Percentiles rank a stretch among this genome's conserved stretches.
phyloP scores from a whole-genome alignment of 2,329 filamentous ascomycete species.

The Penicillium verrucosum region DNA sequence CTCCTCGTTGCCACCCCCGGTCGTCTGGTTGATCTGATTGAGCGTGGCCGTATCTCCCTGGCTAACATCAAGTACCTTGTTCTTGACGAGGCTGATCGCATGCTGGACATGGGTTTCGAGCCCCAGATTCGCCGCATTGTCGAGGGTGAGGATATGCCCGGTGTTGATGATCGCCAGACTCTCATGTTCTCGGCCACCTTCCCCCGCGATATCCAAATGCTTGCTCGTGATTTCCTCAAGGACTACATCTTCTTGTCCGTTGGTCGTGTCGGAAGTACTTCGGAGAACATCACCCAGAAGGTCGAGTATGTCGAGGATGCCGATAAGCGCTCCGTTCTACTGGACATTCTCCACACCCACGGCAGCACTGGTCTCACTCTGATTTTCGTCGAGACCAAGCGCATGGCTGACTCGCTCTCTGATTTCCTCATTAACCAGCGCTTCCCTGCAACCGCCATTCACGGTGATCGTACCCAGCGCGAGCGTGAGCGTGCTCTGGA shows the following conservation, averaged over 20 bases:
- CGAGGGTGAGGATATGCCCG: conserved; percentile 96
- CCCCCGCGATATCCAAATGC: conserved; percentile 98
- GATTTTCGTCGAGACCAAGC: conserved; percentile 99
- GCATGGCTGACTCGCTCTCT: conserved; percentile 95
- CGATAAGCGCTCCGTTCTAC: conserved; percentile 95
- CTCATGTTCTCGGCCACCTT: conserved; percentile 99
- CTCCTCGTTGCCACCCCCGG: conserved; percentile 94
- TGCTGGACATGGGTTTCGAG: conserved; percentile 99
- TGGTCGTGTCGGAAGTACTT: conserved; percentile 95
- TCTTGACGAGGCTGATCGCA: conserved; percentile 98
- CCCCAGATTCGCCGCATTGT: conserved; percentile 98
- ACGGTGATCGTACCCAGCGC: conserved; percentile 96
- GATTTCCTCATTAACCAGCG: conserved; percentile 98
- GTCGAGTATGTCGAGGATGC: conserved; percentile 95
- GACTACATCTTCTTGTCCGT: conserved; percentile 99
- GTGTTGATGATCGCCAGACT: conserved; percentile 78
- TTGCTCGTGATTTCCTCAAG: conserved; percentile 96
- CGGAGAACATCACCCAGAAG: conserved; percentile 99
- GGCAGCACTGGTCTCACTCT: conserved; percentile 77
- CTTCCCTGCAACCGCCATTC: conserved; percentile 97
- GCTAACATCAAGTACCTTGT: conserved; percentile 99
- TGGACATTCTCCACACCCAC: conserved; percentile 96
- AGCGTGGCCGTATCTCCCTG: conserved; percentile 96
- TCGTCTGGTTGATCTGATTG: conserved; percentile 95
- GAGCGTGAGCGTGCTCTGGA: conserved; percentile 97